Evolutionary conservation across 371 early-diverging fungal species (phyloP), one percentile per base, ranked within the genome.

Genomic region (Batkoa obscura): DNA sequence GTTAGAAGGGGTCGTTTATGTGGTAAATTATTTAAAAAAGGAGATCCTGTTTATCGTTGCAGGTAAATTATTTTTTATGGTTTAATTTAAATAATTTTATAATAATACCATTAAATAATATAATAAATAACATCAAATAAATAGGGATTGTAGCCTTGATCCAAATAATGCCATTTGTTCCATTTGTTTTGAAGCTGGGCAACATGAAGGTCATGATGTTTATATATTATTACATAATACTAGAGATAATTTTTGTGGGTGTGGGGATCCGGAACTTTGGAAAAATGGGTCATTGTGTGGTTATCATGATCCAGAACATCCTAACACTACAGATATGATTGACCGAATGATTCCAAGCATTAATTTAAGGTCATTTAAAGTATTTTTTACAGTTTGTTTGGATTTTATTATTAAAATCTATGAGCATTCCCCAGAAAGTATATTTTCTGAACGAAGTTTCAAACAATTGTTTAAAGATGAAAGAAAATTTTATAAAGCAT

Each of bases 181-280:
- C 9, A 72, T 77, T 55, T 97, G 98, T 69, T 97, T 92, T 67
- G 84, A 85, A 60, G 87, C 84, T 1, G 81, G 90, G 0, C 72
- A 91, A 61, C 96, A 95, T 63, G 83, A 82, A 34, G 88, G 88
- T 23, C 98, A 97, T 60, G 89, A 90, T 59, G 86, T 90, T n/a
- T 96, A 96, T 1, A 38, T 53, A 8, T 37, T 53, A 30, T n/a
- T 53, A 34, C 53, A 53, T 38, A 53, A 53, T 17, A 38, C 35
- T 23, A 36, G 53, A 5, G 53, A 53, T 34, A 15, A 39, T 8
- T 95, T 92, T 68, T 97, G 98, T 67, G 98, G 95, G 68, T 97
- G 98, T 67, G 94, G 94, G 12, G 96, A 97, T 59, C 70, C 79
- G 3, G 96, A 95, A 66, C 92, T 94, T 13, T 95, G 94, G 93